Conservation (phyloP, 2,329 filamentous ascomycete genomes). For the Stemphylium lycopersici region DNA sequence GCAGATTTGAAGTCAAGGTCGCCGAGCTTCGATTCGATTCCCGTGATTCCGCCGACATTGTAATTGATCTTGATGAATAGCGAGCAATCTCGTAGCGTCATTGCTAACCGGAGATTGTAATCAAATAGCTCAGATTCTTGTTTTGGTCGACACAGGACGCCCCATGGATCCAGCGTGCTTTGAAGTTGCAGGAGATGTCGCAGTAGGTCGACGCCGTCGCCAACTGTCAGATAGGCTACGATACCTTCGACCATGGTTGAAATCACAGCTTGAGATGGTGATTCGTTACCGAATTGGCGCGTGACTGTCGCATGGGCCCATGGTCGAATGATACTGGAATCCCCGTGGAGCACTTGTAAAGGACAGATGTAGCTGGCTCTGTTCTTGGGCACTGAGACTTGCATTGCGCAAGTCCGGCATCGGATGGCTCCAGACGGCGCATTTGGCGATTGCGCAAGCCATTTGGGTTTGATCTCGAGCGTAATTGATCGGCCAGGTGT, state of each 20-base stretch:
- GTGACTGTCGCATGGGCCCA: conserved; percentile 22
- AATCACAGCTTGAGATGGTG: neutral
- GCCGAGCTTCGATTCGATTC: conserved; percentile 51
- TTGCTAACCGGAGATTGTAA: conserved; percentile 45
- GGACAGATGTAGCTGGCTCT: conserved; percentile 47
- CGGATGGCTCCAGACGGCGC: conserved; percentile 49
- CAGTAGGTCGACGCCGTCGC: conserved; percentile 47
- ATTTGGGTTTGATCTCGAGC: conserved; percentile 57
- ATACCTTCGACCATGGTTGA: conserved; percentile 19
- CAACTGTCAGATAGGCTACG: conserved; percentile 32
- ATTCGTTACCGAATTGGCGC: conserved; percentile 10
- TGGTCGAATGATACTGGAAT: conserved; percentile 19
- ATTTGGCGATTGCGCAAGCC: conserved; percentile 55
- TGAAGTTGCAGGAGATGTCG: conserved; percentile 48
- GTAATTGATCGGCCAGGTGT: conserved; percentile 28
- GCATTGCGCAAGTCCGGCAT: conserved; percentile 56
- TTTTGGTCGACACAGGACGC: conserved; percentile 23
- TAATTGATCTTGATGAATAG: conserved; percentile 48
- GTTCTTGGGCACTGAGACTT: conserved; percentile 39
- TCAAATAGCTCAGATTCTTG: conserved; percentile 9
- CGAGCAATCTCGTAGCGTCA: conserved; percentile 57
- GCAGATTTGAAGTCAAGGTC: conserved; percentile 56
- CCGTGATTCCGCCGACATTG: neutral
- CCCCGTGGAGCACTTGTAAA: conserved; percentile 46
- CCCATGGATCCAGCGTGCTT: conserved; percentile 45